Conservation (phyloP, 148 eudicot genomes). For the Fagopyrum homotropicum region DNA sequence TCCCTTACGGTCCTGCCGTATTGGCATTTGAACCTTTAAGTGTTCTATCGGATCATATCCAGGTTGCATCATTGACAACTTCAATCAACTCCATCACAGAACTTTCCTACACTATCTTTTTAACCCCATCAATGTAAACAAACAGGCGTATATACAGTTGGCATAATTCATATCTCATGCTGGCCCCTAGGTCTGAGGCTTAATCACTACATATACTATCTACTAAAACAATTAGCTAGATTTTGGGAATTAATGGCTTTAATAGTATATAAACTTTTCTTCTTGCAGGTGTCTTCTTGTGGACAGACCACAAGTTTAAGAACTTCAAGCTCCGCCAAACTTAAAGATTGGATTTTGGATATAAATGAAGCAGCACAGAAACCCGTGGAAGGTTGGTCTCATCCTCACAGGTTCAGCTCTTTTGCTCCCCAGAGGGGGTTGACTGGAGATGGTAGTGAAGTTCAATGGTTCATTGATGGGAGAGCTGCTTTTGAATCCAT, state of each 20-base stretch:
- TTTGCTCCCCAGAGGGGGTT: slow-evolving; percentile 83
- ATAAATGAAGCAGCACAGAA: slow-evolving; percentile 82
- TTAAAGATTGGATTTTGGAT: slow-evolving; percentile 83
- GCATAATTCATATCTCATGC: background rate
- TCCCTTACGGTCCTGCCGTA: no score
- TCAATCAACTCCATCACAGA: no score
- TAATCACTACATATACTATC: background rate
- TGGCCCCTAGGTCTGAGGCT: background rate
- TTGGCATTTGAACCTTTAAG: no score
- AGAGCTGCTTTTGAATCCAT: slow-evolving; percentile 82
- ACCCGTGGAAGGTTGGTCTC: slow-evolving; percentile 91
- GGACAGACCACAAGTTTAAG: slow-evolving; percentile 56
- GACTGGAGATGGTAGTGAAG: slow-evolving; percentile 86
- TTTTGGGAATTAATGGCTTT: background rate
- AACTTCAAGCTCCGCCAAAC: slow-evolving; percentile 56
- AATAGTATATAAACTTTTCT: slow-evolving; percentile 5
- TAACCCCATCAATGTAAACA: background rate
- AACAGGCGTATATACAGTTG: background rate
- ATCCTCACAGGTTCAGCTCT: slow-evolving; percentile 90
- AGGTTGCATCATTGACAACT: no score
- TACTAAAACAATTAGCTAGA: background rate
- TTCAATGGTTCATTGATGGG: slow-evolving; percentile 99
- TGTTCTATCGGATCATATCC: no score
- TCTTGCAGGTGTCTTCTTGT: slow-evolving; percentile 59
- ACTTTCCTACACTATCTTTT: no score